These are phyloP conservation scores for Paracamarosporium sp. DNA, from an alignment of 2,329 filamentous ascomycete species.

Conservation along the genomic window DNA sequence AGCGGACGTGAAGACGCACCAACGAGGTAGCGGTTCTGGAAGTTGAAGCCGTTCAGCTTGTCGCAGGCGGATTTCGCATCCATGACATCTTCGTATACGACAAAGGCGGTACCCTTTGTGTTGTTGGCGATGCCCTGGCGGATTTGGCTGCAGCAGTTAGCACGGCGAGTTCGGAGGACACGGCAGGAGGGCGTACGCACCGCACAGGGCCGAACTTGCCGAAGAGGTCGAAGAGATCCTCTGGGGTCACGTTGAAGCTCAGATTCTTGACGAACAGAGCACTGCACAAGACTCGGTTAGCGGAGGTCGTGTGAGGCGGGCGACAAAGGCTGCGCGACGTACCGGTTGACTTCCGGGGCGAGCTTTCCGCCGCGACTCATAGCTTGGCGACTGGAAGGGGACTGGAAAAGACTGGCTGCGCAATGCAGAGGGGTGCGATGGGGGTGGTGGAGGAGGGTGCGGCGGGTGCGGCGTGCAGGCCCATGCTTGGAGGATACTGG, in stretches of 20 bases:
- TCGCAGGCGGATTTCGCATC: constrained; percentile 99
- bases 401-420: constrained; percentile 28
- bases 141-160: constrained; percentile 75
- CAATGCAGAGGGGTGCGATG: constrained; percentile 15
- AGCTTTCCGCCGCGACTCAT: constrained; percentile 98
- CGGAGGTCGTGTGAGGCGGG: constrained; percentile 36
- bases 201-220: constrained; percentile 95
- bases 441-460: constrained; percentile 16
- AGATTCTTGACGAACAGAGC: constrained; percentile 99
- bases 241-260: constrained; percentile 98
- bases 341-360: constrained; percentile 99
- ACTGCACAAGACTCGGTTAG: constrained; percentile 59
- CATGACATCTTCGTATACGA: constrained; percentile 99
- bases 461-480: constrained; percentile 7
- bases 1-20: constrained; percentile 63
- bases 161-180: constrained; percentile 5
- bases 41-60: constrained; percentile 99
- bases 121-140: constrained; percentile 96
- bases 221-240: constrained; percentile 98
- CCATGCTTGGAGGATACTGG: neutral
- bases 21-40: constrained; percentile 98
- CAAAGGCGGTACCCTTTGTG: constrained; percentile 98
- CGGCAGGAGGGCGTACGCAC: constrained; percentile 59
- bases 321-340: constrained; percentile 50
- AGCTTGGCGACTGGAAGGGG: constrained; percentile 60